Percentiles rank a stretch among this genome's conserved stretches.
Conservation (phyloP, 306 rosid genomes). For the Geum urbanum region DNA sequence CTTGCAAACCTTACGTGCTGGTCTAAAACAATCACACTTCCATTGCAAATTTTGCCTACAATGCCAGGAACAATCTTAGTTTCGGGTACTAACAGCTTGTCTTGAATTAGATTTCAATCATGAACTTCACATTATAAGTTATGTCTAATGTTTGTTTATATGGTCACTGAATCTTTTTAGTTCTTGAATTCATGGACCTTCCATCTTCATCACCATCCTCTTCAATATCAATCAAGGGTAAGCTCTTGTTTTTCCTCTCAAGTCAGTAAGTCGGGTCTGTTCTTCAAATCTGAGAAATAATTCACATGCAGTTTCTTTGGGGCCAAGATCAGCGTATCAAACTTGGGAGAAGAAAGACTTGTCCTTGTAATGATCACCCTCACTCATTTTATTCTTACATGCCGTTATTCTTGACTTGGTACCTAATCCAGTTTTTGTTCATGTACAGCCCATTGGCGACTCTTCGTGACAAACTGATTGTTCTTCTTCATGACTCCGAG, state of each 20-base stretch:
- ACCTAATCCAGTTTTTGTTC: constrained; percentile 17
- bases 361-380: constrained; percentile 55
- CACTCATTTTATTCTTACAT: constrained; percentile 13
- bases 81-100: constrained; percentile 53
- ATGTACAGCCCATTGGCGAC: constrained; percentile 67
- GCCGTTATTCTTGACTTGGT: constrained; percentile 1
- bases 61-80: constrained; percentile 92
- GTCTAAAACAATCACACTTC: background rate
- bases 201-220: constrained; percentile 50
- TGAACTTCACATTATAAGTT: background rate
- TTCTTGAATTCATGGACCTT: constrained; percentile 60
- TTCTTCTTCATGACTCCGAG: constrained; percentile 53
- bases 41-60: constrained; percentile 23
- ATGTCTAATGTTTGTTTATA: background rate
- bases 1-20: background rate
- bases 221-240: constrained; percentile 61
- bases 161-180: constrained; percentile 32
- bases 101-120: constrained; percentile 19
- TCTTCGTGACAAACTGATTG: constrained; percentile 63
- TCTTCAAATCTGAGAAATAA: background rate
- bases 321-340: constrained; percentile 53
- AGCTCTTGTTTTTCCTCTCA: constrained; percentile 15
- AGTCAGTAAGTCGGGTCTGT: background rate
- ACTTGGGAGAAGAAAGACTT: constrained; percentile 62
- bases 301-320: constrained; percentile 74